Conservation (phyloP, 169 alveolate genomes). For the Plasmodium inui region DNA sequence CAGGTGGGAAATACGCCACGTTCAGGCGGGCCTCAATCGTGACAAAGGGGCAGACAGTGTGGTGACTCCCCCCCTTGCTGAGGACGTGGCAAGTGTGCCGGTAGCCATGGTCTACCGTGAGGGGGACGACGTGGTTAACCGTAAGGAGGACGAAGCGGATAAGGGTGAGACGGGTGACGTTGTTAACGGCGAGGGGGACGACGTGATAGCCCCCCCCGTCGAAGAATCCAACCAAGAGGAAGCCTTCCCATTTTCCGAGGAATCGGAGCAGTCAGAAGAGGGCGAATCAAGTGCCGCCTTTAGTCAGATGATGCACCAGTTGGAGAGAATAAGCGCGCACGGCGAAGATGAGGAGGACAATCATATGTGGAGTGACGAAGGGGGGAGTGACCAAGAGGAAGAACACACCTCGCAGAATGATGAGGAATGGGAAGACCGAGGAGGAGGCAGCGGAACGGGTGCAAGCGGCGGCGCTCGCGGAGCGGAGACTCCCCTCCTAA, state of each 20-base stretch:
- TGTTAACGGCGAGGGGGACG: not conserved
- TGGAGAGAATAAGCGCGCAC: not conserved
- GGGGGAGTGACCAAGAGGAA: not conserved
- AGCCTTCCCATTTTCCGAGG: conserved; percentile 34
- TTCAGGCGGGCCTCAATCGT: not conserved
- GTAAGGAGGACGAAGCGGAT: not conserved
- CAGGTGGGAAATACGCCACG: conserved; percentile 12
- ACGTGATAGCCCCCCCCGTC: not conserved
- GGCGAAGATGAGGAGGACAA: not conserved
- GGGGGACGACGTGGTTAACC: not conserved
- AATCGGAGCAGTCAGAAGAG: conserved; percentile 32
- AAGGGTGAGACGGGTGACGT: not conserved
- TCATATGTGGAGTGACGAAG: not conserved
- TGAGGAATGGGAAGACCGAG: not conserved
- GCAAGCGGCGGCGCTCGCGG: too few relatives aligned
- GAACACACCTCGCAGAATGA: not conserved
- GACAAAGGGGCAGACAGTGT: not conserved
- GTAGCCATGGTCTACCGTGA: not conserved
- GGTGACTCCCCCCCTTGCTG: not conserved
- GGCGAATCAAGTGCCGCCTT: not conserved
- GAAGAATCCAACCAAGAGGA: not conserved
- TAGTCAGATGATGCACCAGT: not conserved
- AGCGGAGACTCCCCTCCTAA: not conserved
- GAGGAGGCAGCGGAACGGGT: not conserved
- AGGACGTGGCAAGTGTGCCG: not conserved